Evolutionary conservation across 2,329 filamentous ascomycete genomes (phyloP), one percentile per base, ranked within the genome.

Genomic region (Stachybotrys chlorohalonatus): DNA sequence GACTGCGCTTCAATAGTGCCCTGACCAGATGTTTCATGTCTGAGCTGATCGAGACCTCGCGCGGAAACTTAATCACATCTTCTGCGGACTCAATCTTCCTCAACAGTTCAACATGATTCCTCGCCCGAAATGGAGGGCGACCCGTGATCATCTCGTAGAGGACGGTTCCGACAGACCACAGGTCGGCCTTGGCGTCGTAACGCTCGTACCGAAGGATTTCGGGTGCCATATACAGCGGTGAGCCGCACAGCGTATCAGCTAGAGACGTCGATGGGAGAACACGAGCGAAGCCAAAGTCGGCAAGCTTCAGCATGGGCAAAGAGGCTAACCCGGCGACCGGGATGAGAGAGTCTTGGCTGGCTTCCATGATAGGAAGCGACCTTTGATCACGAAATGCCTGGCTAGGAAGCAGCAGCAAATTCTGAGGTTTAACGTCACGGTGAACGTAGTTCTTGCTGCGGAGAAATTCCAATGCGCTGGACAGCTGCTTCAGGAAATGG

Each of bases 91-190:
- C 93, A 60, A 99, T 99, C 74, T 89, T 94, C 57, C 90, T 84
- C 48, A 97, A 79, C 42, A 99, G 76, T 68, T 99, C 94, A 47
- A 99, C 92, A 66, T 99, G 94, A 66, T 99, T 97, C 54, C 84
- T 84, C 36, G 94, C 94, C 60, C 90, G 82, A 72, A 97, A 99
- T 0, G 94, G 94, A 24, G 94, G 91, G 58, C 84, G 87, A 53
- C 92, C 93, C 7, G 86, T 89, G 57, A 94, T 84, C 92, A 99
- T 96, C 73, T 99, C 94, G 68, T 90, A 96, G 30, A 95, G 75
- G 8, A 99, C 94, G 16, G 94, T 96, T 52, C 94, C 94, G 39
- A 96, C 90, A 24, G 94, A 99, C 94, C 94, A 99, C 39, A 99
- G 75, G 73, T 99, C 94, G 50, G 92, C 93, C 71, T 95, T 95